Conservation (phyloP, 192 early-diverging fungal species). For the Obelidium mucronatum region DNA sequence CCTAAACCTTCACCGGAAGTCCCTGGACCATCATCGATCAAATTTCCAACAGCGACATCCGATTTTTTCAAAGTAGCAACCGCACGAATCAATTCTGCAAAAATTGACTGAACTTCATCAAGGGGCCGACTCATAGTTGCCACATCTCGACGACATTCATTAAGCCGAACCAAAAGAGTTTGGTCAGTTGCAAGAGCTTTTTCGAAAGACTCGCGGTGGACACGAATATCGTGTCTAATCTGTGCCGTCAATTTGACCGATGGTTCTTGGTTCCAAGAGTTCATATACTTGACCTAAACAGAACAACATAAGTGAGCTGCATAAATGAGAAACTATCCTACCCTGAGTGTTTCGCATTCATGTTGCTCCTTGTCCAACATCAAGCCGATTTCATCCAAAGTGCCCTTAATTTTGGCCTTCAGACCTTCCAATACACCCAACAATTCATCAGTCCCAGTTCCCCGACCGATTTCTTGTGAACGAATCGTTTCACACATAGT, state of each 20-base stretch:
- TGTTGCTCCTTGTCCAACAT: slow-evolving; percentile 87
- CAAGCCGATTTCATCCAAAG: slow-evolving; percentile 69
- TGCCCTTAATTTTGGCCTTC: slow-evolving; percentile 68
- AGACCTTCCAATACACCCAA: slow-evolving; percentile 69
- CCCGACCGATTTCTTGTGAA: slow-evolving; percentile 30
- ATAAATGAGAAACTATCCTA: slow-evolving; percentile 46
- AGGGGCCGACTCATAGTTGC: slow-evolving; percentile 51
- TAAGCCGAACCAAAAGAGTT: slow-evolving; percentile 35
- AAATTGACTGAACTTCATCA: slow-evolving; percentile 55
- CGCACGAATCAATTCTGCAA: slow-evolving; percentile 52
- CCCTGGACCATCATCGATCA: slow-evolving; percentile 62
- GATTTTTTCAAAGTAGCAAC: slow-evolving; percentile 39
- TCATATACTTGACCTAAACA: slow-evolving; percentile 61
- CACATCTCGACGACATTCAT: slow-evolving; percentile 39
- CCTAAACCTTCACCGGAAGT: slow-evolving; percentile 53
- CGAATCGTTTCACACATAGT: slow-evolving; percentile 69
- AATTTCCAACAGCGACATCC: slow-evolving; percentile 51
- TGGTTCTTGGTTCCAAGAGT: slow-evolving; percentile 85
- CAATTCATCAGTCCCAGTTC: slow-evolving; percentile 56
- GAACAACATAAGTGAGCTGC: neutral
- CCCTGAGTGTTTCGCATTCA: slow-evolving; percentile 79
- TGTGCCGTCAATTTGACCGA: slow-evolving; percentile 74
- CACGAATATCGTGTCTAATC: slow-evolving; percentile 78
- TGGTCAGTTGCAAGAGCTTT: slow-evolving; percentile 70
- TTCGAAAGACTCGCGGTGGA: slow-evolving; percentile 79